Evolutionary conservation across 345 rosid species (phyloP), one percentile per base, ranked within the genome.

Genomic region (Salix viminalis): DNA sequence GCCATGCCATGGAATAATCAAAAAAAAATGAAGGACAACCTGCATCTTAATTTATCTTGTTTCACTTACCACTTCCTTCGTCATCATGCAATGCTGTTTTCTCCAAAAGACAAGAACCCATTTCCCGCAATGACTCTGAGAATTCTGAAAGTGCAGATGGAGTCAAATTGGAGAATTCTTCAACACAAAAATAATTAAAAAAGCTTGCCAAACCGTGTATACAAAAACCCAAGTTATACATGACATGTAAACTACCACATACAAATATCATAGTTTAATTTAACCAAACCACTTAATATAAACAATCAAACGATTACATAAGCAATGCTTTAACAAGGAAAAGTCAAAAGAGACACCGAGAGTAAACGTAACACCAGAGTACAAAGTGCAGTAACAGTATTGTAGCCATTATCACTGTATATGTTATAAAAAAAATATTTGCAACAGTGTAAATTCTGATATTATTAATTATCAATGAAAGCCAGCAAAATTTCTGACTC

Each of bases 51-150:
- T 37, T 32, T 70, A 78, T 61, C 50, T 5, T 42, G 10, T 60
- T 58, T 39, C 41, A 65, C 90, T 83, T 83, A 94, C 99, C 83
- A 77, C 90, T 88, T 83, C 89, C 98, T 86, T 87, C 87, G 60
- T 91, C 94, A 70, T 86, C 88, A 46, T 89, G 89, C 42, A 89
- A 86, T 28, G 94, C 84, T 13, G 88, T 90, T 83, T 88, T 90
- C 85, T 90, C 98, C 71, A 89, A 88, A 36, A 96, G 87, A 86
- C 94, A 94, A 50, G 88, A 81, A 79, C 99, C 98, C 98, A 96
- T 86, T 85, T 96, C 98, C 75, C 83, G 92, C 84, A 96, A 80
- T 5, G 99, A 92, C 78, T 92, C 99, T 5, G 99, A 94, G 85
- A 96, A 96, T 84, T 96, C 98, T 96, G 88, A 71, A 78, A 80